A percentile compares a stretch with the other conserved stretches of the same genome.
These are phyloP conservation scores for Bruguiera gymnorhiza DNA, from an alignment of 345 rosid genomes.

Conservation along the genomic window DNA sequence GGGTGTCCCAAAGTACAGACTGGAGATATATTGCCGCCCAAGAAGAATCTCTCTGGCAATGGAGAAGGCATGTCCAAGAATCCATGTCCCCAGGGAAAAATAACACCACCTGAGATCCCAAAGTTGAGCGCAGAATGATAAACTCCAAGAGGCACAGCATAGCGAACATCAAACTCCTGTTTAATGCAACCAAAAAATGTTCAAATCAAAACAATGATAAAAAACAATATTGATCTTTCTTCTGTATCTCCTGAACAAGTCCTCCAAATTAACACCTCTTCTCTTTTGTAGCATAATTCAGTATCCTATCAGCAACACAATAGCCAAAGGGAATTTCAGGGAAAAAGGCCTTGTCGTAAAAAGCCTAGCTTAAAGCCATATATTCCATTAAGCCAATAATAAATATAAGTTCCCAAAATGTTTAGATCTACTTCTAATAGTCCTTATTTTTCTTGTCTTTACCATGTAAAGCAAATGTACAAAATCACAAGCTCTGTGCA, in stretches of 20 bases:
- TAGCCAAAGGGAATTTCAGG: too few relatives aligned
- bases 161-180: conserved; percentile 89
- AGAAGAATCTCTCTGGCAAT: conserved; percentile 81
- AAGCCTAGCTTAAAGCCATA: too few relatives aligned
- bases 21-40: conserved; percentile 91
- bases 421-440: too few relatives aligned
- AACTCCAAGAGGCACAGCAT: conserved; percentile 78
- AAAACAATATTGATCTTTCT: too few relatives aligned
- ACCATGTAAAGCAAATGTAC: neutral
- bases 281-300: too few relatives aligned
- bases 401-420: too few relatives aligned
- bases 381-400: too few relatives aligned
- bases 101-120: conserved; percentile 71
- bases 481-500: neutral
- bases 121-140: conserved; percentile 65
- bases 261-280: too few relatives aligned
- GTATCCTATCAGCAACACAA: too few relatives aligned
- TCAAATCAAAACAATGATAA: neutral
- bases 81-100: conserved; percentile 76
- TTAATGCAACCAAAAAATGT: conserved; percentile 3
- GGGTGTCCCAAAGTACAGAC: conserved; percentile 79
- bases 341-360: too few relatives aligned
- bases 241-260: too few relatives aligned
- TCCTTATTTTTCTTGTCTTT: neutral
- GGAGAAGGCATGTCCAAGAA: conserved; percentile 51